Base-by-base conservation (phyloP, 1,284 basidiomycete genomes). In the Testicularia cyperi region DNA sequence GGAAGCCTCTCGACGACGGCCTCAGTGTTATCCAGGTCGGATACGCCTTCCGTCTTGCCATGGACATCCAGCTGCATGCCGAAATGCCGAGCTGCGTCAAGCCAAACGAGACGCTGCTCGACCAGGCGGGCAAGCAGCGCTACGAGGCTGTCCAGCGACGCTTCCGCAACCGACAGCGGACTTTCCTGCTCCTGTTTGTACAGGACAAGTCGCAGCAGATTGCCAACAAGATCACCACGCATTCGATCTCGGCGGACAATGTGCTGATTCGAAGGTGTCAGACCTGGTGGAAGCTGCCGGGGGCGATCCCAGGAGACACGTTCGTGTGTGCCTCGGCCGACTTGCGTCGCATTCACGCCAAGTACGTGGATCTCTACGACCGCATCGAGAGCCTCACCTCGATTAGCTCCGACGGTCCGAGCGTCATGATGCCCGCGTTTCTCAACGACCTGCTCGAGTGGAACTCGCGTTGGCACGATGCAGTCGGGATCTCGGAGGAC, bases 131-230 rank as follows among this genome's bases (percentile, higher is more conserved):
- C 6, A 39, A 27, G 15, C 43, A 61, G 49, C 47, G 48, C 16
- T 51, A 61, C 36, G 45, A 56, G 24, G 57, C 56, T 8, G 45
- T 56, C 7, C 56, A 51, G 27, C 24, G 56, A 27, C 49, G 57
- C 8, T 65, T 65, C 43, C 52, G 53, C 37, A 65, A 61, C 18
- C 62, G 62, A 7, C 62, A 65, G 35, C 34, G 62, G 18, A 65
- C 62, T 2, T 65, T 65, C 27, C 37, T 61, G 26, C 55, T 65
- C 48, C 53, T 65, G 3, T 65, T 65, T 20, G 55, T 65, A 1
- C 55, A 60, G 30, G 62, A 65, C 45, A 65, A 61, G 53, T 44
- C 52, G 38, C 62, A 65, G 41, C 62, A 65, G 53, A 65, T 56
- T 34, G 44, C 46, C 14, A 52, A 65, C 49, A 51, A 56, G 45